phyloP scores from a whole-genome alignment of 2,329 filamentous ascomycete genomes.

The Hypoxylon sp. region DNA sequence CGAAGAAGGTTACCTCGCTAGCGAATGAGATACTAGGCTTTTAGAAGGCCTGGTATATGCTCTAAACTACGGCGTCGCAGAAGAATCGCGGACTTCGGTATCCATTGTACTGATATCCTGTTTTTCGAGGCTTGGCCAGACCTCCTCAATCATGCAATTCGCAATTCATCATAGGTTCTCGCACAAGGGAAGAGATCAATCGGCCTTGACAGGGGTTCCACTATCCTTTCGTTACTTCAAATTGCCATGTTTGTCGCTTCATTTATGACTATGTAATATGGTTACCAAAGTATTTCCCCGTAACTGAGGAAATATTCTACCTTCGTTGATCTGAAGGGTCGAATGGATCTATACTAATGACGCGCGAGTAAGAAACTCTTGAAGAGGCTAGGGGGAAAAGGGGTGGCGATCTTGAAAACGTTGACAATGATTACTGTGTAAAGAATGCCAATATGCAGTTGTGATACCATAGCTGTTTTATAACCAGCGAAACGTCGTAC shows the following conservation, averaged over 20 bases:
- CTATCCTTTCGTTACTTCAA: background rate
- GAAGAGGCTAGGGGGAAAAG: background rate
- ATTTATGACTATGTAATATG: background rate
- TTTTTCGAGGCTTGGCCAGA: background rate
- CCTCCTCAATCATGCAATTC: background rate
- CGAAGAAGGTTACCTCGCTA: conserved; percentile 56
- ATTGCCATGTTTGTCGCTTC: background rate
- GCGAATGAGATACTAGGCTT: conserved; percentile 65
- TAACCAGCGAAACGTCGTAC: background rate
- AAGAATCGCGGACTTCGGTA: background rate
- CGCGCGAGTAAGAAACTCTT: background rate
- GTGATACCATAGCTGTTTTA: too few species aligned
- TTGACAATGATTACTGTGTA: background rate
- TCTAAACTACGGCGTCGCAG: background rate
- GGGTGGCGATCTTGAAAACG: background rate
- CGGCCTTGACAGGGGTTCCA: background rate
- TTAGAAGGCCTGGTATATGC: conserved; percentile 15
- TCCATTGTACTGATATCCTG: background rate
- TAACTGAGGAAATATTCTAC: background rate
- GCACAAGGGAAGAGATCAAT: background rate
- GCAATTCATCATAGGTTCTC: background rate
- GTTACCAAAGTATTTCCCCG: too few species aligned
- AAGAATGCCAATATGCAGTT: background rate
- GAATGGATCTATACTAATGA: background rate
- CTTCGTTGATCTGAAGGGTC: background rate